phyloP scores from a whole-genome alignment of 2,329 filamentous ascomycete genomes.

The Phaeosphaeriaceae sp. region DNA sequence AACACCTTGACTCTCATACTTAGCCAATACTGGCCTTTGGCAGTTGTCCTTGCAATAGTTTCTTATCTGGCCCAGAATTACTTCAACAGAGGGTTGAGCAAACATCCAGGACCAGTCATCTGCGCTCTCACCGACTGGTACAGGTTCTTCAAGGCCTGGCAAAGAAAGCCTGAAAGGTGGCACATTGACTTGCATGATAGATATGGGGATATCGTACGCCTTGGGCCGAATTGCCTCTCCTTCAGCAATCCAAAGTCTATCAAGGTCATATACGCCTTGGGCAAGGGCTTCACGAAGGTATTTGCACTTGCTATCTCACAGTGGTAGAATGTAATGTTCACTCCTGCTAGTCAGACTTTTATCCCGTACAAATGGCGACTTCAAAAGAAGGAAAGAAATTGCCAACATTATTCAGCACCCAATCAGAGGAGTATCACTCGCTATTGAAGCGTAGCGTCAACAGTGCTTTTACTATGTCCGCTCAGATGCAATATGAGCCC shows the following conservation, averaged over 20 bases:
- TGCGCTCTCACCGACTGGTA: conserved; percentile 67
- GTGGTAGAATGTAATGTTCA: background rate
- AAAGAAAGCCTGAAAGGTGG: conserved; percentile 53
- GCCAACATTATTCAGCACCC: conserved; percentile 41
- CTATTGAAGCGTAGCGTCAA: conserved; percentile 41
- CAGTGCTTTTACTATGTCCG: conserved; percentile 49
- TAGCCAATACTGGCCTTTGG: too few relatives aligned
- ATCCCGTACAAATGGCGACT: conserved; percentile 25
- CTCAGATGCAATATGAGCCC: conserved; percentile 27
- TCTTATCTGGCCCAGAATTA: too few relatives aligned
- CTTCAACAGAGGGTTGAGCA: background rate
- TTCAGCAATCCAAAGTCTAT: conserved; percentile 1
- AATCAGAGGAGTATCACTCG: conserved; percentile 32
- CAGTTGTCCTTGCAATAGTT: too few relatives aligned
- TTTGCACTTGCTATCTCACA: too few relatives aligned
- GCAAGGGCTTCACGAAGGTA: conserved; percentile 1
- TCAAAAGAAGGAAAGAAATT: conserved; percentile 19
- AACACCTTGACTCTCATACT: too few relatives aligned
- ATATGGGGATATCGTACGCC: conserved; percentile 74
- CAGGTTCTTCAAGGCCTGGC: conserved; percentile 69
- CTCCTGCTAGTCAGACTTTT: conserved; percentile 55
- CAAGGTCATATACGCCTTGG: conserved; percentile 4
- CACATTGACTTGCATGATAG: conserved; percentile 65
- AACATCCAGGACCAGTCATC: conserved; percentile 2
- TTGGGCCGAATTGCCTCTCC: conserved; percentile 65